Evolutionary conservation across 495 filamentous ascomycete species (phyloP).

Genomic region (Neurospora intermedia): DNA sequence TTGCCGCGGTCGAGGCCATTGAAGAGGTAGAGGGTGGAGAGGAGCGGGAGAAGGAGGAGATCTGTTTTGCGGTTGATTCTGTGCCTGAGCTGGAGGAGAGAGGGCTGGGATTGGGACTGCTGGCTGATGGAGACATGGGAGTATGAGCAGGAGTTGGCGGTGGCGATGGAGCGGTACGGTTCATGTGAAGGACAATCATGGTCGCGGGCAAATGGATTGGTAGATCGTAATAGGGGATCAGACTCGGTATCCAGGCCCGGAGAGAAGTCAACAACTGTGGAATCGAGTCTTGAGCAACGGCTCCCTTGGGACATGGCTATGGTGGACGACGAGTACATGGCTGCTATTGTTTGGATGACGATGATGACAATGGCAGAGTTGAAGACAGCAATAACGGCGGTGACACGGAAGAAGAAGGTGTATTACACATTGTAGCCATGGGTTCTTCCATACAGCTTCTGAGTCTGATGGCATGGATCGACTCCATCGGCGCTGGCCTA

Average conservation of each 20-base stretch:
- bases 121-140: not conserved
- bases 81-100: not conserved
- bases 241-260: not conserved
- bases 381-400: not conserved
- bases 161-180: not conserved
- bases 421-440: not conserved
- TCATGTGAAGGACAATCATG: not conserved
- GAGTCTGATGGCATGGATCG: not conserved
- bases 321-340: not conserved
- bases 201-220: not conserved
- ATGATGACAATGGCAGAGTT: not conserved
- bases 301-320: not conserved
- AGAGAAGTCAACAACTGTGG: not conserved
- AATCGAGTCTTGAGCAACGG: not conserved
- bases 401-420: not conserved
- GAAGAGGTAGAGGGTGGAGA: slow-evolving; percentile 30
- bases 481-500: not conserved
- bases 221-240: not conserved
- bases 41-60: slow-evolving; percentile 23
- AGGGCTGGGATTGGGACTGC: not conserved
- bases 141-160: not conserved
- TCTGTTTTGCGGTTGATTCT: slow-evolving; percentile 26
- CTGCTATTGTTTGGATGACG: not conserved
- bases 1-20: slow-evolving; percentile 34
- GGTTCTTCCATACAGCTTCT: not conserved